Evolutionary conservation across 495 filamentous ascomycete genomes (phyloP), one percentile per base, ranked within the genome.

Genomic region (Penicillium pancosmium): DNA sequence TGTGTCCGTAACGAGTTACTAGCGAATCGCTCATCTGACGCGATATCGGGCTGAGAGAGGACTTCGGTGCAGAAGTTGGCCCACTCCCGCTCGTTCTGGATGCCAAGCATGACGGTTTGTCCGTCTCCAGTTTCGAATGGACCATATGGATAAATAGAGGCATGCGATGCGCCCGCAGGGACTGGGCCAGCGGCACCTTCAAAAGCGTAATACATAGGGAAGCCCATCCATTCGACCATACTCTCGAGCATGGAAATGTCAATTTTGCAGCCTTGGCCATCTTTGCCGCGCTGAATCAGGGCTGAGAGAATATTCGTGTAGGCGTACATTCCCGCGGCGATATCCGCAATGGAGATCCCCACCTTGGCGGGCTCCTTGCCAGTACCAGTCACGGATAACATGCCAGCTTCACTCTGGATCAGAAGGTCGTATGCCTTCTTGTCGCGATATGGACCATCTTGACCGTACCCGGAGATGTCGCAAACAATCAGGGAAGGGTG

Each of bases 401-500:
- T 73, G 1, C 80, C 80, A 0, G 80, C 74, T 51, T 84, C 81
- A 47, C 81, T 76, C 57, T 84, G 81, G 15, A 83, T 81, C 11
- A 84, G 73, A 40, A 82, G 73, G 52, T 82, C 81, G 59, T 84
- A 84, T 8, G 81, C 81, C 58, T 84, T 84, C 69, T 84, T 83
- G 48, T 80, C 68, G 0, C 73, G 68, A 60, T 83, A 82, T 0
- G 79, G 80, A 0, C 80, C 80, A 41, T 77, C 73, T 31, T 75
- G 70, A 0, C 80, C 80, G 58, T 82, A 82, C 2, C 80, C 80
- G 0, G 74, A 78, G 52, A 83, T 82, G 60, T 83, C 77, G 56
- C 80, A 83, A 4, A 82, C 80, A 33, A 83, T 82, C 25, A 83
- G 55, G 15, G 69, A 67, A 1, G 79, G 75, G 38, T 81, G 68